These are phyloP conservation scores for Zygnema cylindricum DNA, from an alignment of 139 green algal species.

Conservation along the genomic window DNA sequence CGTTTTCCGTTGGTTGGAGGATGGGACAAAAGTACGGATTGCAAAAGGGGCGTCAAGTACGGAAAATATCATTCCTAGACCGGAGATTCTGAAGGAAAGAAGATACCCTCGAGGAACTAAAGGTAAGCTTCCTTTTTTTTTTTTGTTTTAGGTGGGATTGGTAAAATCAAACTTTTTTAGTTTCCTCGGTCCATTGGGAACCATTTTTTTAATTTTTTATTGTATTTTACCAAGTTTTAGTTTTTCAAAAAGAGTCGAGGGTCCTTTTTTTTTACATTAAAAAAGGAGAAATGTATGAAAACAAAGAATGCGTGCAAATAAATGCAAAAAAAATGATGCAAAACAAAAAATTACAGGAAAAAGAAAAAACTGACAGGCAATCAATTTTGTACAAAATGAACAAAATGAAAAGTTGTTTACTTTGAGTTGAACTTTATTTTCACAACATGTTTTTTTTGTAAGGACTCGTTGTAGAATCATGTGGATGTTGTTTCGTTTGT, in stretches of 20 bases:
- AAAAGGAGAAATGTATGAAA: neutral
- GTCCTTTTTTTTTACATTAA: neutral
- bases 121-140: slow-evolving; percentile 20
- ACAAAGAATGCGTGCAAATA: neutral
- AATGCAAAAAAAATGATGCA: too few species aligned
- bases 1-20: slow-evolving; percentile 71
- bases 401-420: slow-evolving; percentile 43
- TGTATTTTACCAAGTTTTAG: neutral
- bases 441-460: too few species aligned
- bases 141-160: slow-evolving; percentile 16
- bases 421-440: too few species aligned
- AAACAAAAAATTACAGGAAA: slow-evolving; percentile 25
- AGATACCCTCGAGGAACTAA: slow-evolving; percentile 11
- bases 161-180: neutral
- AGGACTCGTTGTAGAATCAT: too few species aligned
- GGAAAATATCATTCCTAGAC: slow-evolving; percentile 69
- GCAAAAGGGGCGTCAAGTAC: slow-evolving; percentile 68
- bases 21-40: slow-evolving; percentile 77
- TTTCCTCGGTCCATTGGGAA: neutral
- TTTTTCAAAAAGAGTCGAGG: neutral
- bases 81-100: slow-evolving; percentile 67
- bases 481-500: too few species aligned
- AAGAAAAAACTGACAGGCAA: neutral
- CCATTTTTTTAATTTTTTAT: neutral
- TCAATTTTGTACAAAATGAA: slow-evolving; percentile 8